Evolutionary conservation across 2,329 filamentous ascomycete genomes (phyloP).

Genomic region (Erysiphe pisi): DNA sequence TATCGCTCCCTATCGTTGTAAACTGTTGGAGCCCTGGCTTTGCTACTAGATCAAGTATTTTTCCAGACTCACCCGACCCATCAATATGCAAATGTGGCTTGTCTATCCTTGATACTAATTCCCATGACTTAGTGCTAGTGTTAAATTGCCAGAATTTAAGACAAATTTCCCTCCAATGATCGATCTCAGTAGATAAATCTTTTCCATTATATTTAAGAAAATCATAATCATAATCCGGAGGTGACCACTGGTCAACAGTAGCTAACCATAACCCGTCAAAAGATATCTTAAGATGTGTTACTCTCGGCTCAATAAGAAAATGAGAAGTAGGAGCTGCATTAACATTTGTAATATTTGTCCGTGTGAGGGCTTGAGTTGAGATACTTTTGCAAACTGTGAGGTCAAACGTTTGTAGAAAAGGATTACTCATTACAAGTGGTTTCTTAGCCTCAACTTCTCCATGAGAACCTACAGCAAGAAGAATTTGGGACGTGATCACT

Average conservation of each 20-base stretch:
- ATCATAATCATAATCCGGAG: constrained; percentile 57
- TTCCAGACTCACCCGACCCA: constrained; percentile 43
- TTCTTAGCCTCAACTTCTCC: constrained; percentile 48
- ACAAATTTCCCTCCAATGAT: constrained; percentile 58
- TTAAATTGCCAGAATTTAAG: constrained; percentile 82
- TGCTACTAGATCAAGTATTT: constrained; percentile 61
- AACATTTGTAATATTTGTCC: constrained; percentile 74
- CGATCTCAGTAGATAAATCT: constrained; percentile 39
- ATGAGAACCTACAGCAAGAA: constrained; percentile 56
- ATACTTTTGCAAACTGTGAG: constrained; percentile 66
- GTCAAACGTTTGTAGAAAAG: constrained; percentile 76
- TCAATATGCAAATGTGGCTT: constrained; percentile 58
- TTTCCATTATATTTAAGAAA: constrained; percentile 44
- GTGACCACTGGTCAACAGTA: constrained; percentile 83
- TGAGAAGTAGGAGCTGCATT: constrained; percentile 63
- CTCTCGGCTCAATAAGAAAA: constrained; percentile 63
- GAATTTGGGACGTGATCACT: constrained; percentile 50
- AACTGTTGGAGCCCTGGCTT: constrained; percentile 62
- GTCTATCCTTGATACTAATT: constrained; percentile 72
- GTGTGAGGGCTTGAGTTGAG: constrained; percentile 75
- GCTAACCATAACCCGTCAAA: constrained; percentile 79
- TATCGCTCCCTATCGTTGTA: constrained; percentile 75
- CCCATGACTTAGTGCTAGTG: constrained; percentile 49
- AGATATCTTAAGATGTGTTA: constrained; percentile 65
- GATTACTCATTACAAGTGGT: constrained; percentile 44